Evolutionary conservation across 2,329 filamentous ascomycete species (phyloP), one percentile per base, ranked within the genome.

Genomic region (Fusarium sp.): DNA sequence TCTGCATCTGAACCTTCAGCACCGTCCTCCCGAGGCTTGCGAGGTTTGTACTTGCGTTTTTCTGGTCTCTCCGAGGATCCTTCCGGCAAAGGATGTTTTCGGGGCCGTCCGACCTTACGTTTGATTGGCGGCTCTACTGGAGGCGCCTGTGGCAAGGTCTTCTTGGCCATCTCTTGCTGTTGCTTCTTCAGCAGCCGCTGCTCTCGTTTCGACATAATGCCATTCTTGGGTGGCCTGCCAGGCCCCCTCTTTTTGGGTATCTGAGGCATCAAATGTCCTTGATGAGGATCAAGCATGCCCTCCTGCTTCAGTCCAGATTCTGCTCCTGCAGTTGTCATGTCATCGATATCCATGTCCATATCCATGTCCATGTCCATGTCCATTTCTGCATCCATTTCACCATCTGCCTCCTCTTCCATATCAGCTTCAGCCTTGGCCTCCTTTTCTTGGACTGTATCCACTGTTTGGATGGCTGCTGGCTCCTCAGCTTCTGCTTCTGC

Each of bases 201-300:
- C 77, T 95, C 92, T 64, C 93, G 87, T 82, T 95, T 95, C 3
- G 93, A 95, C 90, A 95, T 94, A 79, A 94, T 88, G 33, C 93
- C 93, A 77, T 95, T 93, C 83, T 95, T 95, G 0, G 93, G 93
- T 25, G 93, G 93, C 60, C 93, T 86, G n/a, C 93, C 93, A 15
- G 93, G 93, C 19, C 93, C 93, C 74, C 93, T 90, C 71, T 92
- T 91, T 82, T 90, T 92, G 33, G 89, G 88, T 35, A 89, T 82
- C 63, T 85, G 81, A 25, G 83, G 80, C 67, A 85, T 77, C 28
- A 82, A 73, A 35, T 65, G 59, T 15, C 53, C 66, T 10, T 81
- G 81, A 13, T 84, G 82, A 9, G 81, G 71, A n/a, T 80, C 78
- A 21, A 77, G 67, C 37, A 78, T 66, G 18, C 78, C 64, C 61